A percentile compares a stretch with the other conserved stretches of the same genome.
Conservation (phyloP, 2,329 filamentous ascomycete genomes). For the Sporothrix phasma region DNA sequence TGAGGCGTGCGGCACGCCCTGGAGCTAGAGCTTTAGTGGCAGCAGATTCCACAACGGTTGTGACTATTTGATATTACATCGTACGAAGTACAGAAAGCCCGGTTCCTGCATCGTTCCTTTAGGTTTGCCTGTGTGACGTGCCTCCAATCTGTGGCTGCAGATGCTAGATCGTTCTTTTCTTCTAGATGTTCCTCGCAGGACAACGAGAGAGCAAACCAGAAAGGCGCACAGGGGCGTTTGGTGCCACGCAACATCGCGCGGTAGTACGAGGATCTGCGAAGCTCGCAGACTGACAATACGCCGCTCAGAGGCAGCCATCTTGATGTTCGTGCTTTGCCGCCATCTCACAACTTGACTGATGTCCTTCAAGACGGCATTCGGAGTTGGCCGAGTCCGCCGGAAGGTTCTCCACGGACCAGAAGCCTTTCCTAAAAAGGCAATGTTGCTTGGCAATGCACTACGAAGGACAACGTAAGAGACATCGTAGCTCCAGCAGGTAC, state of each 20-base stretch:
- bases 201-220: not conserved
- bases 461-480: too few species aligned
- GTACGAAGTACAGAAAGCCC: not conserved
- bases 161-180: not conserved
- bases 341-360: too few species aligned
- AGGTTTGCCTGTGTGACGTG: not conserved
- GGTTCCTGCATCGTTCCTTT: not conserved
- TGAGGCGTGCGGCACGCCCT: not conserved
- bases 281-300: too few species aligned
- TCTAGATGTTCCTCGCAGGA: too few species aligned
- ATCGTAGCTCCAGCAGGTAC: not conserved
- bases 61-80: too few species aligned
- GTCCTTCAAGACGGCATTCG: too few species aligned
- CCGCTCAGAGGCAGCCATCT: too few species aligned
- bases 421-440: not conserved
- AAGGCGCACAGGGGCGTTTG: not conserved
- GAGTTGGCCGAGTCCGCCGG: too few species aligned
- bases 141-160: too few species aligned
- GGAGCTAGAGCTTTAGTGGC: not conserved
- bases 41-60: not conserved
- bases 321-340: too few species aligned
- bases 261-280: too few species aligned
- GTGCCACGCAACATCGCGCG: too few species aligned
- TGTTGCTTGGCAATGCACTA: not conserved
- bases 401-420: not conserved